phyloP scores from a whole-genome alignment of 1,284 basidiomycete genomes.

The Chalciporus sp. region DNA sequence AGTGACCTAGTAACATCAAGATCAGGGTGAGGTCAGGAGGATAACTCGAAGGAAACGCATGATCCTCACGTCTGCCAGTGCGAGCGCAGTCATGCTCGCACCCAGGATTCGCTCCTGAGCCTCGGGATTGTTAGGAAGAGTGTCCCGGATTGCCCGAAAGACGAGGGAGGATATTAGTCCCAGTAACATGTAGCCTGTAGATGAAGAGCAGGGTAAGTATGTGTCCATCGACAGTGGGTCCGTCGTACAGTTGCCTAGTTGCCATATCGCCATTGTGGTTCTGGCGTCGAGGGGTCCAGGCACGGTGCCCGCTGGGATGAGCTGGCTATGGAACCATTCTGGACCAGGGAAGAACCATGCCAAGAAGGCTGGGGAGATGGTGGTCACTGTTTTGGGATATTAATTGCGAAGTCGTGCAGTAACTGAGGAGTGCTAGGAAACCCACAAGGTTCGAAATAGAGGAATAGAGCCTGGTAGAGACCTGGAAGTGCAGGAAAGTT shows the following conservation, averaged over 20 bases:
- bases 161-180: slow-evolving; percentile 68
- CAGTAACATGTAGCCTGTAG: slow-evolving; percentile 67
- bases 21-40: slow-evolving; percentile 12
- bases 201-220: not conserved
- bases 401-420: not conserved
- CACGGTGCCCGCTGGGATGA: slow-evolving; percentile 53
- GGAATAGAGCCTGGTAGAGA: slow-evolving; percentile 66
- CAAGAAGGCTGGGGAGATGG: slow-evolving; percentile 58
- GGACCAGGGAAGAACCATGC: slow-evolving; percentile 66
- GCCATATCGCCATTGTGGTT: slow-evolving; percentile 70
- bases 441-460: slow-evolving; percentile 71
- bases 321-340: slow-evolving; percentile 70
- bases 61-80: slow-evolving; percentile 70
- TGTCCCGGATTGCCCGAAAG: slow-evolving; percentile 68
- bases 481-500: slow-evolving; percentile 66
- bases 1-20: slow-evolving; percentile 37
- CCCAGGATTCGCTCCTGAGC: slow-evolving; percentile 74
- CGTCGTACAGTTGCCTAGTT: slow-evolving; percentile 67
- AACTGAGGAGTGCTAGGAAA: not conserved
- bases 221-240: not conserved
- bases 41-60: not conserved
- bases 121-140: slow-evolving; percentile 57
- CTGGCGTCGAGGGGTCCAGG: slow-evolving; percentile 48
- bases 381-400: slow-evolving; percentile 47
- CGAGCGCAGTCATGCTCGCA: slow-evolving; percentile 63